Percentiles rank a stretch among this genome's conserved stretches.
Conservation (phyloP, 2,329 filamentous ascomycete genomes). For the Botrytis porri region DNA sequence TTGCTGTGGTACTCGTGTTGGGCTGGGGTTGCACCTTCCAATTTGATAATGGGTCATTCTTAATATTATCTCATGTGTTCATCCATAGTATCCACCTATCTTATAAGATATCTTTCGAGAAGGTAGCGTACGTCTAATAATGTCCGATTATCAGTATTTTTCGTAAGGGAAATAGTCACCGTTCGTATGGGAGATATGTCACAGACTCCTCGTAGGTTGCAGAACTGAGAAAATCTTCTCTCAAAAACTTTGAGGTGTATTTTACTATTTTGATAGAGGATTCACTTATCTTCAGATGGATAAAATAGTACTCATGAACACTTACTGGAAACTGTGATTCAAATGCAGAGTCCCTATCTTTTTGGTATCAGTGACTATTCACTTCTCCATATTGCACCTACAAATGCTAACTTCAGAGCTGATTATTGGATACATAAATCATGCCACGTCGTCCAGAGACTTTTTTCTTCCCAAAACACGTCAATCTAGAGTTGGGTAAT, state of each 20-base stretch:
- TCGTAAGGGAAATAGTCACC: too few species aligned
- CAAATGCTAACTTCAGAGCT: fast-evolving
- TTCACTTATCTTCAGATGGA: neutral
- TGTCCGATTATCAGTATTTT: too few species aligned
- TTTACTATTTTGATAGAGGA: fast-evolving
- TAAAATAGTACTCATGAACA: fast-evolving
- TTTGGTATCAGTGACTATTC: neutral
- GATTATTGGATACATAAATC: neutral
- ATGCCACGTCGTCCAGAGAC: fast-evolving
- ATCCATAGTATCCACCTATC: neutral
- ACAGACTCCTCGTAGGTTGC: too few species aligned
- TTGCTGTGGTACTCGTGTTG: fast-evolving
- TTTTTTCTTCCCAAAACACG: neutral
- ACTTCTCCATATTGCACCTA: neutral
- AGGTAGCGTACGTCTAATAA: too few species aligned
- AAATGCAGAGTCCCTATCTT: neutral
- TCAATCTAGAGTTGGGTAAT: neutral
- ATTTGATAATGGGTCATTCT: neutral
- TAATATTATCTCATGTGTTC: neutral
- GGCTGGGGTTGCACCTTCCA: neutral
- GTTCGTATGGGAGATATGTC: too few species aligned
- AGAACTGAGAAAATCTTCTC: too few species aligned
- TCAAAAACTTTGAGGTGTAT: fast-evolving
- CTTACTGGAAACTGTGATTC: too few species aligned
- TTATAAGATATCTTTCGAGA: too few species aligned